A percentile compares a stretch with the other conserved stretches of the same genome.
phyloP scores from a whole-genome alignment of 2,329 filamentous ascomycete genomes.

The Pezicula radicicola region DNA sequence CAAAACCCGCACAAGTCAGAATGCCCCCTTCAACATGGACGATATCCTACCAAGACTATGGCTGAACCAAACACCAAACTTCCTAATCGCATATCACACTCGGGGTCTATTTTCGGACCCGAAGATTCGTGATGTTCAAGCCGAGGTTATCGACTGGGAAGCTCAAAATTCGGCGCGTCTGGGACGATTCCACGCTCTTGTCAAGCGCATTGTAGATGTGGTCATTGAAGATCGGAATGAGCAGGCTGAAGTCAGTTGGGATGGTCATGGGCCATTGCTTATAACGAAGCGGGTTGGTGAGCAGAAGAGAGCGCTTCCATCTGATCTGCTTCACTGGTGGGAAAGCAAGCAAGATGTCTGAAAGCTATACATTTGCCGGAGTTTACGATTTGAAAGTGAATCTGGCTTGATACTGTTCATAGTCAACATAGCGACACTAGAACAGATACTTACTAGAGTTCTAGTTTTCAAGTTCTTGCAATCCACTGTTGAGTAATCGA shows the following conservation, averaged over 20 bases:
- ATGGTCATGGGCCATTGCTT: conserved; percentile 12
- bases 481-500: too few relatives aligned
- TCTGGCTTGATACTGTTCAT: too few relatives aligned
- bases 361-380: too few relatives aligned
- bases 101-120: conserved; percentile 31
- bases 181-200: conserved; percentile 15
- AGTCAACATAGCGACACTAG: too few relatives aligned
- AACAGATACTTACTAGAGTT: too few relatives aligned
- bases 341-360: too few relatives aligned
- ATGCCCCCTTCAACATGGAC: conserved; percentile 7
- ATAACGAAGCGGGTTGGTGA: conserved; percentile 18
- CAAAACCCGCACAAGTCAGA: conserved; percentile 41
- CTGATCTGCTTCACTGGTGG: conserved; percentile 9
- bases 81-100: conserved; percentile 46
- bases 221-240: conserved; percentile 12
- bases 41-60: conserved; percentile 39
- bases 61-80: conserved; percentile 45
- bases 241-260: conserved; percentile 17
- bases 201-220: conserved; percentile 19
- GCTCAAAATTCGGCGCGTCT: conserved; percentile 8
- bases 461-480: too few relatives aligned
- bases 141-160: conserved; percentile 15
- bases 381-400: too few relatives aligned
- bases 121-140: conserved; percentile 9
- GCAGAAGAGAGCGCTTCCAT: conserved; percentile 17